These are phyloP conservation scores for Anisodus tanguticus DNA, from an alignment of 257 asterid species.

Conservation along the genomic window DNA sequence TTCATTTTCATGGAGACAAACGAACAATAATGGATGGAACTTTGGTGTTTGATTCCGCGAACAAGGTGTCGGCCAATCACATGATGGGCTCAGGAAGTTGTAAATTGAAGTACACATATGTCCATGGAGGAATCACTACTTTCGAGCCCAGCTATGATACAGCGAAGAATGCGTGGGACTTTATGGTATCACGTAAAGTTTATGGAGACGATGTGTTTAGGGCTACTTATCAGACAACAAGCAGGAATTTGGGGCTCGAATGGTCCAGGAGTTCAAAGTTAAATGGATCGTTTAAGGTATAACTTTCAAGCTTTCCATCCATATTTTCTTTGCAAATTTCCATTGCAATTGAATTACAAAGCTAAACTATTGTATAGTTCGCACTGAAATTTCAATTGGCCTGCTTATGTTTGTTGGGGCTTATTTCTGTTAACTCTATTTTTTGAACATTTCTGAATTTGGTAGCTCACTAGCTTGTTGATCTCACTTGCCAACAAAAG, in stretches of 20 bases:
- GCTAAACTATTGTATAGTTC: slow-evolving; percentile 26
- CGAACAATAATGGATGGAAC: slow-evolving; percentile 79
- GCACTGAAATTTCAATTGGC: slow-evolving; percentile 1
- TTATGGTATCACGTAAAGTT: slow-evolving; percentile 64
- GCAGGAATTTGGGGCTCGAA: slow-evolving; percentile 81
- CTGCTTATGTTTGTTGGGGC: background rate
- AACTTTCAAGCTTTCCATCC: background rate
- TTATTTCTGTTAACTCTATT: background rate
- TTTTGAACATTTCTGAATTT: background rate
- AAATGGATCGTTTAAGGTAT: slow-evolving; percentile 88
- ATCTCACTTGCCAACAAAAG: background rate
- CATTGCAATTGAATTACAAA: background rate
- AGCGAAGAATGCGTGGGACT: slow-evolving; percentile 85
- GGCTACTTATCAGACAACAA: slow-evolving; percentile 84
- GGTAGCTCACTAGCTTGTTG: background rate
- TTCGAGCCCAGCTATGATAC: slow-evolving; percentile 86
- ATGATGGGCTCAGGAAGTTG: slow-evolving; percentile 70
- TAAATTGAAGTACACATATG: slow-evolving; percentile 76
- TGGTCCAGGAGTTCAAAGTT: slow-evolving; percentile 77
- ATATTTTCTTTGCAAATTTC: slow-evolving; percentile 18
- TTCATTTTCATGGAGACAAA: slow-evolving; percentile 64
- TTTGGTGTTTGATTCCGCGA: slow-evolving; percentile 74
- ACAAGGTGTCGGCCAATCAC: slow-evolving; percentile 89
- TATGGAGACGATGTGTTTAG: slow-evolving; percentile 69
- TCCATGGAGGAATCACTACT: slow-evolving; percentile 73